Evolutionary conservation across 2,329 filamentous ascomycete genomes (phyloP).

Genomic region (Aspergillus tanneri): DNA sequence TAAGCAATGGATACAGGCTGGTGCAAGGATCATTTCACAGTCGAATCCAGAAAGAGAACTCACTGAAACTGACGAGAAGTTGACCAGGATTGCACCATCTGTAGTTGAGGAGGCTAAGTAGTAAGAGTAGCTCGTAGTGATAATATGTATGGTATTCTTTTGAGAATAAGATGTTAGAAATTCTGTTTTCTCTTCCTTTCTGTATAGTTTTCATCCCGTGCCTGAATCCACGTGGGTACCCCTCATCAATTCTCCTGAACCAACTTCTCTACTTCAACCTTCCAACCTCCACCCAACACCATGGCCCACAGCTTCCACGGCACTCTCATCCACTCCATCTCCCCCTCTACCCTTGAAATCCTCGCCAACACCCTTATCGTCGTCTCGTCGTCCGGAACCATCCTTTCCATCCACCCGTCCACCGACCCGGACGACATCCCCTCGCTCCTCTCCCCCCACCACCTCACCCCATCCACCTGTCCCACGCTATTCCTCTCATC

Average conservation of each 20-base stretch:
- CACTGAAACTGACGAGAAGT: constrained; percentile 17
- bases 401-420: constrained; percentile 28
- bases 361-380: constrained; percentile 34
- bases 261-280: constrained; percentile 6
- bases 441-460: constrained; percentile 23
- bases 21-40: constrained; percentile 16
- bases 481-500: constrained; percentile 29
- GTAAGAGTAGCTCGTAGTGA: too few relatives aligned
- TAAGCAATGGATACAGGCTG: constrained; percentile 18
- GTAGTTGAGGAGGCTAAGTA: constrained; percentile 12
- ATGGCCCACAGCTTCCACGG: constrained; percentile 36
- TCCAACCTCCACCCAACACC: constrained; percentile 16
- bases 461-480: constrained; percentile 28
- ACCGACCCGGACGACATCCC: constrained; percentile 23
- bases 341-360: constrained; percentile 28
- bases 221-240: not conserved
- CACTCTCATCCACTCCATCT: constrained; percentile 34
- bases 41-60: constrained; percentile 15
- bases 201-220: not conserved
- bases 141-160: not conserved
- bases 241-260: not conserved
- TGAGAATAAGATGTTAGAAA: too few relatives aligned
- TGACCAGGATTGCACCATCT: constrained; percentile 16
- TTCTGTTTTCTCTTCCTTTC: not conserved
- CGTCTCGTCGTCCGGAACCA: constrained; percentile 30